phyloP scores from a whole-genome alignment of 495 filamentous ascomycete genomes.

The Podospora pseudopauciseta region DNA sequence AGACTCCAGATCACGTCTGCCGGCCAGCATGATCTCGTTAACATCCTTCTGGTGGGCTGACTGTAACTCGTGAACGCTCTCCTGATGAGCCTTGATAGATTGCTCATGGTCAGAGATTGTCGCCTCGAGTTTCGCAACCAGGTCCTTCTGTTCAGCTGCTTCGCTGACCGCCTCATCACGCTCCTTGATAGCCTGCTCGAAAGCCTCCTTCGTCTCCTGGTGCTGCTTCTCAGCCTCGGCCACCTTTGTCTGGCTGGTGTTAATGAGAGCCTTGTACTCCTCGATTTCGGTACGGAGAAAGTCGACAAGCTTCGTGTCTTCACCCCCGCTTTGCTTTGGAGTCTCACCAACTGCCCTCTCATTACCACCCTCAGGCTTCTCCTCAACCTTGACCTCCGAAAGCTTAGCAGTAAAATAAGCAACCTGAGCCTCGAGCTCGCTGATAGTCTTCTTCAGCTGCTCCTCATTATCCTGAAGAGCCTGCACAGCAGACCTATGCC shows the following conservation, averaged over 20 bases:
- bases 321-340: constrained; percentile 34
- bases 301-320: constrained; percentile 63
- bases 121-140: constrained; percentile 54
- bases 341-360: constrained; percentile 35
- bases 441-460: constrained; percentile 66
- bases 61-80: constrained; percentile 43
- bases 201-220: constrained; percentile 53
- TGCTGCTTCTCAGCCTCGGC: constrained; percentile 64
- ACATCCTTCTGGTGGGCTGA: constrained; percentile 45
- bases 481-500: constrained; percentile 67
- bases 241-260: constrained; percentile 59
- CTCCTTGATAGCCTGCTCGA: constrained; percentile 48
- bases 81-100: constrained; percentile 47
- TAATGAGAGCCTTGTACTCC: constrained; percentile 69
- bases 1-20: constrained; percentile 41
- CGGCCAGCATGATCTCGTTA: constrained; percentile 45
- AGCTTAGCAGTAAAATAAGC: constrained; percentile 39
- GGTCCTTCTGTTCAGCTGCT: constrained; percentile 48
- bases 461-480: constrained; percentile 71
- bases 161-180: constrained; percentile 46
- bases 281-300: constrained; percentile 71
- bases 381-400: constrained; percentile 29
- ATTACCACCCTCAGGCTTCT: constrained; percentile 26
- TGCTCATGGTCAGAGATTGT: constrained; percentile 54
- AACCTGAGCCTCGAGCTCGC: constrained; percentile 61